phyloP scores from a whole-genome alignment of 805 yeast genomes.

The Saccharomycopsis capsularis region DNA sequence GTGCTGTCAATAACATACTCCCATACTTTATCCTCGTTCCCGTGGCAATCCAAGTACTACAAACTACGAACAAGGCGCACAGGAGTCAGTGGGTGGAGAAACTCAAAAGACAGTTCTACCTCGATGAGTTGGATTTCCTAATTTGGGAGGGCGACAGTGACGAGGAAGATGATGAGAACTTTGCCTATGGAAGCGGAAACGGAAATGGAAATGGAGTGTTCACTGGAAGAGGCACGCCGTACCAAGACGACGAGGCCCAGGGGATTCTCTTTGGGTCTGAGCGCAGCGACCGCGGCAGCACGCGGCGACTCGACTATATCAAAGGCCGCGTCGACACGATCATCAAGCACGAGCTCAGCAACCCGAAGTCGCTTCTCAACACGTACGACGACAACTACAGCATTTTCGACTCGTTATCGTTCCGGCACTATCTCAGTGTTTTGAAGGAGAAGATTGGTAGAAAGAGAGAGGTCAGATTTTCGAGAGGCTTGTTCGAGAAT shows the following conservation, averaged over 20 bases:
- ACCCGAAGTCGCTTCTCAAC: constrained; percentile 13
- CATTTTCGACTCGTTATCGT: constrained; percentile 5
- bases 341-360: constrained; percentile 10
- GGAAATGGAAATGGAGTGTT: constrained; percentile 15
- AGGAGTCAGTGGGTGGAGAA: constrained; percentile 35
- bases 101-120: constrained; percentile 26
- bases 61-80: constrained; percentile 43
- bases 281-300: neutral
- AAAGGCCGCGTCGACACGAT: constrained; percentile 8
- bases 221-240: neutral
- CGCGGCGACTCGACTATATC: neutral
- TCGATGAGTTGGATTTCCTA: constrained; percentile 24
- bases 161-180: constrained; percentile 35
- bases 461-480: neutral
- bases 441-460: neutral
- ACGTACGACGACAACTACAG: constrained; percentile 17
- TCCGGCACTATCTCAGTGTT: neutral
- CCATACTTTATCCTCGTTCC: constrained; percentile 75
- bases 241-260: neutral
- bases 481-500: too few species aligned
- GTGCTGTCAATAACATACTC: constrained; percentile 62
- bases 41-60: constrained; percentile 53
- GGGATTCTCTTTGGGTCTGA: too few species aligned
- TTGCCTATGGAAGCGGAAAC: constrained; percentile 30
- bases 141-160: neutral